Percentiles rank a stretch among this genome's conserved stretches.
phyloP scores from a whole-genome alignment of 192 early-diverging fungal genomes.

The Kickxella alabastrina region DNA sequence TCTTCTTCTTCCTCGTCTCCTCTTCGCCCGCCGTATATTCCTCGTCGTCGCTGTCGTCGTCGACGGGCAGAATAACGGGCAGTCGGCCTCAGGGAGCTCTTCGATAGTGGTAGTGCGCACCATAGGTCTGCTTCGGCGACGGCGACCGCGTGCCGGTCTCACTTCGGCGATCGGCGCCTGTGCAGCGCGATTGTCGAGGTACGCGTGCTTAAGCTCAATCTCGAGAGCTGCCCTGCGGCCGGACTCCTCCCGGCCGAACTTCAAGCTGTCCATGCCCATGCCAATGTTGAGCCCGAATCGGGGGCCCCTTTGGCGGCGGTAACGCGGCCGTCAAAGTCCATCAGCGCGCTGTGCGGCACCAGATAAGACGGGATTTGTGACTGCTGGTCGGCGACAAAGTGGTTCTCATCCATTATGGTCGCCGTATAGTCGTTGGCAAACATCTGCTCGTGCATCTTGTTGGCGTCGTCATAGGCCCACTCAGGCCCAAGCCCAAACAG shows the following conservation, averaged over 20 bases:
- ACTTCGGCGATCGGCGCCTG: slow-evolving; percentile 28
- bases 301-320: slow-evolving; percentile 57
- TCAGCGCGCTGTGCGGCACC: slow-evolving; percentile 56
- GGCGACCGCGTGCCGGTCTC: slow-evolving; percentile 15
- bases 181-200: slow-evolving; percentile 37
- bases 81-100: slow-evolving; percentile 37
- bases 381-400: slow-evolving; percentile 67
- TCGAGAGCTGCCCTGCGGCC: slow-evolving; percentile 42
- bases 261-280: slow-evolving; percentile 35
- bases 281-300: slow-evolving; percentile 60
- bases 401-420: slow-evolving; percentile 61
- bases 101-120: slow-evolving; percentile 1
- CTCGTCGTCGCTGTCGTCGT: slow-evolving; percentile 61
- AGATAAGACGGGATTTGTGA: slow-evolving; percentile 69
- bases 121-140: background rate
- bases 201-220: slow-evolving; percentile 52
- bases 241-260: slow-evolving; percentile 54
- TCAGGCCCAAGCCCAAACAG: slow-evolving; percentile 65
- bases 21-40: slow-evolving; percentile 55
- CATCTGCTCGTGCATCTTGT: slow-evolving; percentile 67
- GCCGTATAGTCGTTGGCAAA: slow-evolving; percentile 72
- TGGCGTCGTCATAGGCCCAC: slow-evolving; percentile 37
- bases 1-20: slow-evolving; percentile 56
- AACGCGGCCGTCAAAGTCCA: slow-evolving; percentile 68
- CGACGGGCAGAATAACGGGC: slow-evolving; percentile 49